Conservation (phyloP, 169 alveolate species). For the Amoebophrya sp. region DNA sequence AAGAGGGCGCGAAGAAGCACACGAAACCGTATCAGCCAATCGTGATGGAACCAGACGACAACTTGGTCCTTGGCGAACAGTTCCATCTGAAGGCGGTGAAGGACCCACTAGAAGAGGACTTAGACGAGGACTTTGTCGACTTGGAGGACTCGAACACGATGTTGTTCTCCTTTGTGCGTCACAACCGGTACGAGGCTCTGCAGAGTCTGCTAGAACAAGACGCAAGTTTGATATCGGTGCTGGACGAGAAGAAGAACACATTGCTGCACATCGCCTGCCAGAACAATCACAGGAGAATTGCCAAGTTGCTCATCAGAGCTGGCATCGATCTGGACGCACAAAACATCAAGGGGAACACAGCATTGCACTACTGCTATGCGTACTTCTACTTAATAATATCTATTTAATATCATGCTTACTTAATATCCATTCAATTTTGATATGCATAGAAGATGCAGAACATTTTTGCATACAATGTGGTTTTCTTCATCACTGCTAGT, state of each 20-base stretch:
- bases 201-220: slow-evolving; percentile 28
- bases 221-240: slow-evolving; percentile 15
- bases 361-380: slow-evolving; percentile 44
- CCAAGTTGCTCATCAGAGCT: slow-evolving; percentile 31
- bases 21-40: background rate
- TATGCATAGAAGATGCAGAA: too few relatives aligned
- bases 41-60: slow-evolving; percentile 23
- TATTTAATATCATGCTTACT: too few relatives aligned
- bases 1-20: slow-evolving; percentile 26
- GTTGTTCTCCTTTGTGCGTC: slow-evolving; percentile 26
- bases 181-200: slow-evolving; percentile 35
- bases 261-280: slow-evolving; percentile 34
- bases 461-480: too few relatives aligned
- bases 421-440: too few relatives aligned
- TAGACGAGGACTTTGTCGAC: background rate
- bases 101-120: slow-evolving; percentile 10
- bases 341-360: slow-evolving; percentile 48
- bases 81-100: background rate
- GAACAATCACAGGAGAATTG: slow-evolving; percentile 35
- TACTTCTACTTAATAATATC: too few relatives aligned
- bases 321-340: slow-evolving; percentile 41
- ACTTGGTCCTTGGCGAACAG: background rate
- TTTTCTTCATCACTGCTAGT: too few relatives aligned
- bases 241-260: background rate
- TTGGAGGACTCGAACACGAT: background rate